Evolutionary conservation across 164 flowering plant genomes (phyloP).

Genomic region (Tetracentron sinense): DNA sequence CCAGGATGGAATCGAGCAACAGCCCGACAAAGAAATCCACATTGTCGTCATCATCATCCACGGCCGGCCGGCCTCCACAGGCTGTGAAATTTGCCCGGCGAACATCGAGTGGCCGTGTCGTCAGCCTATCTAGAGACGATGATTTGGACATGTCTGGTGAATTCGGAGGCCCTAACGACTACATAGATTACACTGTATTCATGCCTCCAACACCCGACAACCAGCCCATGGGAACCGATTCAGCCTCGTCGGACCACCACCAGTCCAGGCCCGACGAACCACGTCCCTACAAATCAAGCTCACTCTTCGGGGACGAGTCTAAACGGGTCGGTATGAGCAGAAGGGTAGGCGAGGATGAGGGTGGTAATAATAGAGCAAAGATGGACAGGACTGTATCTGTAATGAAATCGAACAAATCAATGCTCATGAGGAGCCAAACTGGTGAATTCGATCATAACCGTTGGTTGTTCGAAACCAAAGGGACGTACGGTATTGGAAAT

Average conservation of each 20-base stretch:
- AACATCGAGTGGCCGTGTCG: constrained; percentile 72
- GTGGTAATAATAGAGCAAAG: constrained; percentile 8
- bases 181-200: constrained; percentile 67
- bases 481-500: constrained; percentile 62
- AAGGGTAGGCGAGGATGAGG: constrained; percentile 5
- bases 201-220: constrained; percentile 98
- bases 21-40: constrained; percentile 23
- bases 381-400: constrained; percentile 45
- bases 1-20: constrained; percentile 27
- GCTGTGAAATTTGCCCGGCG: constrained; percentile 64
- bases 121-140: constrained; percentile 78
- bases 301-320: too few species aligned
- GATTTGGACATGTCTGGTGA: constrained; percentile 61
- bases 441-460: constrained; percentile 67
- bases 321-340: constrained; percentile 3
- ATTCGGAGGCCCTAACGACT: constrained; percentile 43
- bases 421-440: constrained; percentile 53
- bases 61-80: constrained; percentile 46
- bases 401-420: constrained; percentile 39
- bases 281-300: not conserved
- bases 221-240: constrained; percentile 44
- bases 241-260: constrained; percentile 17
- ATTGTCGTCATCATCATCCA: constrained; percentile 19
- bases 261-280: constrained; percentile 7
- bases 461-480: constrained; percentile 64